Evolutionary conservation across 2,329 filamentous ascomycete species (phyloP), one percentile per base, ranked within the genome.

Genomic region (Fusarium anthophilum): DNA sequence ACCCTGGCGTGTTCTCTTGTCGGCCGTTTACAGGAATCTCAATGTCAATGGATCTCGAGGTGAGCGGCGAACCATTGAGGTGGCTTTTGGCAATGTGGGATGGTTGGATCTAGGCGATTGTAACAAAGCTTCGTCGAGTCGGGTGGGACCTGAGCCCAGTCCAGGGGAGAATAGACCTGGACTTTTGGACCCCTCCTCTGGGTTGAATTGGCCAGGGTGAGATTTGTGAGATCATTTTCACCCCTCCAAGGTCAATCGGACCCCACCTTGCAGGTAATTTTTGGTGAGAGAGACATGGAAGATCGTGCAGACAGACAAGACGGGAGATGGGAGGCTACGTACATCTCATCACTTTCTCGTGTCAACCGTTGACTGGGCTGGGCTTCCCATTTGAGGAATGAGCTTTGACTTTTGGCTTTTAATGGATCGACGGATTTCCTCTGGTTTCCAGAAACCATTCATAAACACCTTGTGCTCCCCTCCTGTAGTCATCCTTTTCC

Each of bases 241-340:
- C 70, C 71, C 70, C 69, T 70, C 70, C 59, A 66, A 66, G 55
- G 44, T 57, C 65, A 59, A 66, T 58, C 53, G 37, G 53, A 74
- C 77, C 77, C 77, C 77, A 79, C 76, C 70, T 70, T 30, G 66
- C 28, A 53, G 50, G 51, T 45, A 66, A 66, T 63, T 69, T 57
- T 69, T 66, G 65, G 70, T 74, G 62, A 68, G 61, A 70, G 60
- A 54, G 39, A 48, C 65, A 58, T 59, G 62, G 61, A 66, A 54
- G 48, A 71, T 66, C 55, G 56, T 61, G 53, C 69, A 70, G 69
- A 54, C 48, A 59, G 60, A 68, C 35, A 43, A 57, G 54, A 57
- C n/a, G 28, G 54, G 62, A 62, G 62, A 58, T 48, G 56, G 61
- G 50, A 58, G 62, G 35, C 63, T 72, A 75, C 64, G 63, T 65